Conservation (phyloP, 768 basidiomycete species). For the Termitomyces eurrhizus region DNA sequence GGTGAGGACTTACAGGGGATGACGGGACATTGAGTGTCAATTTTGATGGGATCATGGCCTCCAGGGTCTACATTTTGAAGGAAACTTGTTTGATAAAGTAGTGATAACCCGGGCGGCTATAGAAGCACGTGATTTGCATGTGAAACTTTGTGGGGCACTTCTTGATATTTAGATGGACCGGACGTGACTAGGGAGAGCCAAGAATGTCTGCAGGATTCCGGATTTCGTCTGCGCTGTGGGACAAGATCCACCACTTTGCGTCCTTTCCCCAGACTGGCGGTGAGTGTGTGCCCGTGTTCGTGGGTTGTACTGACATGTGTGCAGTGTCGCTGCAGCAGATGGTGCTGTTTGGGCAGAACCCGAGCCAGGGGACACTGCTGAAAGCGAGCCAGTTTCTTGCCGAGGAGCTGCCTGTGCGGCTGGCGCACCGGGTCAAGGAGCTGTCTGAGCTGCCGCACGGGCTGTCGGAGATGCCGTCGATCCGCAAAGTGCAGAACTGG, state of each 20-base stretch:
- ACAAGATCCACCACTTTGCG: constrained; percentile 79
- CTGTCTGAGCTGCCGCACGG: constrained; percentile 92
- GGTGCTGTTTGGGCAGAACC: constrained; percentile 96
- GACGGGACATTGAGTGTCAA: not conserved
- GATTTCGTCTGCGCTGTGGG: constrained; percentile 66
- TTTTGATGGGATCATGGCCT: no score
- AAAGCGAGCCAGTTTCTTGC: constrained; percentile 87
- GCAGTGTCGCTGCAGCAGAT: constrained; percentile 95
- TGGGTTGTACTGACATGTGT: no score
- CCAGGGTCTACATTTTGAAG: no score
- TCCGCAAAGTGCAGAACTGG: constrained; percentile 96
- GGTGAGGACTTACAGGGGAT: constrained; percentile 6
- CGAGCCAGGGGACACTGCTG: constrained; percentile 90
- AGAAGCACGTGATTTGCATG: not conserved
- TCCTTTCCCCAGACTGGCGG: constrained; percentile 84
- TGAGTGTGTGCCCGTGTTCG: constrained; percentile 22
- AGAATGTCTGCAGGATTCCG: constrained; percentile 59
- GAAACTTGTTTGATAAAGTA: no score
- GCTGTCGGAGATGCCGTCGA: constrained; percentile 86
- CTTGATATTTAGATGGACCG: not conserved
- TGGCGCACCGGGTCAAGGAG: constrained; percentile 95
- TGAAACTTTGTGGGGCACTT: not conserved
- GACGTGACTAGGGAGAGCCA: no score
- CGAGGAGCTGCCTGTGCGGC: constrained; percentile 93
- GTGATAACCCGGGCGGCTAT: no score